These are phyloP conservation scores for Candida railenensis DNA, from an alignment of 805 yeast species.

Conservation along the genomic window DNA sequence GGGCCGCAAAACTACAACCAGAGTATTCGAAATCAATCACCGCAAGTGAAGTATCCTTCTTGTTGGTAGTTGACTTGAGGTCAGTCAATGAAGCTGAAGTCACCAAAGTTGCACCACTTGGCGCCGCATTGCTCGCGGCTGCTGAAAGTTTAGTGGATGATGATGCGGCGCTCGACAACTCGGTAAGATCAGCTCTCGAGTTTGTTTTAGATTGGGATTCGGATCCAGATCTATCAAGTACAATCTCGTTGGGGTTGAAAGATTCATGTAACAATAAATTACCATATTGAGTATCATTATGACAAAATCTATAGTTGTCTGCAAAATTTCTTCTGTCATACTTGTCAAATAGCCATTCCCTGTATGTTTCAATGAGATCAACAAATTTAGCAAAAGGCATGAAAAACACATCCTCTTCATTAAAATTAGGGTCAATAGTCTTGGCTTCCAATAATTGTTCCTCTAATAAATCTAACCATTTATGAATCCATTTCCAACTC, in stretches of 20 bases:
- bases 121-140: background rate
- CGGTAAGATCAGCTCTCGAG: background rate
- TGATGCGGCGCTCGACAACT: background rate
- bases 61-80: slow-evolving; percentile 21
- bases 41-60: slow-evolving; percentile 56
- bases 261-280: slow-evolving; percentile 67
- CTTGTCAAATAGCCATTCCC: slow-evolving; percentile 56
- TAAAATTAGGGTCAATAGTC: slow-evolving; percentile 11
- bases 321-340: slow-evolving; percentile 46
- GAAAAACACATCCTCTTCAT: slow-evolving; percentile 37
- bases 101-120: slow-evolving; percentile 1
- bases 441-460: slow-evolving; percentile 41
- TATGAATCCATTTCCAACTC: slow-evolving; percentile 65
- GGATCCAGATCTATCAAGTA: slow-evolving; percentile 11
- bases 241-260: slow-evolving; percentile 49
- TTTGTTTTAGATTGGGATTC: background rate
- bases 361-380: slow-evolving; percentile 49
- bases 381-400: slow-evolving; percentile 52
- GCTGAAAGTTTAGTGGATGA: background rate
- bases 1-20: slow-evolving; percentile 86
- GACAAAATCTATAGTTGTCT: slow-evolving; percentile 73
- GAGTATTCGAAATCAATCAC: slow-evolving; percentile 97
- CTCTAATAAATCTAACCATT: slow-evolving; percentile 60
- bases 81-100: slow-evolving; percentile 3
- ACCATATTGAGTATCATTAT: slow-evolving; percentile 97